A percentile compares a stretch with the other conserved stretches of the same genome.
Evolutionary conservation across 2,329 filamentous ascomycete genomes (phyloP).

Genomic region (Alternaria triticimaculans): DNA sequence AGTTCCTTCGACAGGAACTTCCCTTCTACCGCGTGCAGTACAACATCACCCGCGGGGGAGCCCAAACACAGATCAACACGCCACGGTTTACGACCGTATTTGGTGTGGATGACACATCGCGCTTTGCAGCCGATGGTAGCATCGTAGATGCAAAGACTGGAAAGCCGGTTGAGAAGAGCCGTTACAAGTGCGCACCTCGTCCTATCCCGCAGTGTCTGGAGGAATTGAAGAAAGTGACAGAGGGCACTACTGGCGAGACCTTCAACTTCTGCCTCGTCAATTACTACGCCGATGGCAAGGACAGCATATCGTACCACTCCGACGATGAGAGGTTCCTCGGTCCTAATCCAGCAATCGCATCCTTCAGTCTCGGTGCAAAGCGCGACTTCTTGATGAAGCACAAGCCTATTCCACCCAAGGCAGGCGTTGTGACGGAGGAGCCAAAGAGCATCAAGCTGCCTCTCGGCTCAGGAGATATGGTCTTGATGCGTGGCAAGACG

Average conservation of each 20-base stretch:
- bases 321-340: conserved; percentile 83
- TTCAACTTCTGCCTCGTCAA: conserved; percentile 86
- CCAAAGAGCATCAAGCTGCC: conserved; percentile 57
- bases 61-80: conserved; percentile 68
- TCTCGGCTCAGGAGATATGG: conserved; percentile 75
- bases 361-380: conserved; percentile 73
- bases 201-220: conserved; percentile 76
- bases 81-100: conserved; percentile 69
- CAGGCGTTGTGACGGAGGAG: conserved; percentile 42
- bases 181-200: conserved; percentile 68
- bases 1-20: conserved; percentile 72
- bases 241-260: conserved; percentile 68
- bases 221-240: conserved; percentile 66
- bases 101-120: conserved; percentile 68
- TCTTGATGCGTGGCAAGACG: conserved; percentile 78
- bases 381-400: conserved; percentile 82
- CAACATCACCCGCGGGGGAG: conserved; percentile 69
- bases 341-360: conserved; percentile 72
- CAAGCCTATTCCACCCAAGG: conserved; percentile 62
- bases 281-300: conserved; percentile 78
- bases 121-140: conserved; percentile 54
- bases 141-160: conserved; percentile 54
- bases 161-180: conserved; percentile 50
- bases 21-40: conserved; percentile 81
- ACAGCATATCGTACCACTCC: conserved; percentile 80